Conservation (phyloP, 2,329 filamentous ascomycete species). For the Geosmithia flava region DNA sequence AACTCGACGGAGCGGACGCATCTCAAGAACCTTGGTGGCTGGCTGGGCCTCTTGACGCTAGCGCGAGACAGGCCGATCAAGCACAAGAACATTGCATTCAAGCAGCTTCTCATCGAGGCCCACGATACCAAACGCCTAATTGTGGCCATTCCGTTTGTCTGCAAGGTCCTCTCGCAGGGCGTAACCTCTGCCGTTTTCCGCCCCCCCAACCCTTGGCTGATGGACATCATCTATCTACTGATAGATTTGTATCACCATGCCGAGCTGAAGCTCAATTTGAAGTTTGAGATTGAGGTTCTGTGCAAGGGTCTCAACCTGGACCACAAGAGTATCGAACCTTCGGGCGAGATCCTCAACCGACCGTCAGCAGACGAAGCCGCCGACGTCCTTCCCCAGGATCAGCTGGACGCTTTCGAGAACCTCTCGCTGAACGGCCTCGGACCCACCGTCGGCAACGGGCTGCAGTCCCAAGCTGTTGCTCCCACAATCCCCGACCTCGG, state of each 20-base stretch:
- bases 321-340: slow-evolving; percentile 81
- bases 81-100: slow-evolving; percentile 94
- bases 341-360: slow-evolving; percentile 73
- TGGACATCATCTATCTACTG: slow-evolving; percentile 86
- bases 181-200: slow-evolving; percentile 78
- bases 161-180: slow-evolving; percentile 84
- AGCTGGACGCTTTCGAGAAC: slow-evolving; percentile 72
- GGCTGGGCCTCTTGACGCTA: slow-evolving; percentile 87
- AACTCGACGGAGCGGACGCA: slow-evolving; percentile 76
- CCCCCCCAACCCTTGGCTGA: slow-evolving; percentile 93
- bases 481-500: slow-evolving; percentile 76
- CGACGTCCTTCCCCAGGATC: slow-evolving; percentile 50
- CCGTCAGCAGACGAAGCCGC: slow-evolving; percentile 47
- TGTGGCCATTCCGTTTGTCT: slow-evolving; percentile 92
- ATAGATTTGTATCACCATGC: slow-evolving; percentile 90
- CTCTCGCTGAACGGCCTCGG: slow-evolving; percentile 65
- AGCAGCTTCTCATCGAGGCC: slow-evolving; percentile 85
- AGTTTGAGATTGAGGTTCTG: slow-evolving; percentile 96
- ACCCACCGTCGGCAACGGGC: slow-evolving; percentile 54
- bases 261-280: slow-evolving; percentile 90
- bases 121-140: slow-evolving; percentile 86
- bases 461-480: slow-evolving; percentile 67
- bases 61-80: slow-evolving; percentile 92
- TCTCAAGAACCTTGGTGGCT: slow-evolving; percentile 84
- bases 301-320: slow-evolving; percentile 90